These are phyloP conservation scores for Trichosporon coremiiforme DNA, from an alignment of 1,284 basidiomycete genomes.

Conservation along the genomic window DNA sequence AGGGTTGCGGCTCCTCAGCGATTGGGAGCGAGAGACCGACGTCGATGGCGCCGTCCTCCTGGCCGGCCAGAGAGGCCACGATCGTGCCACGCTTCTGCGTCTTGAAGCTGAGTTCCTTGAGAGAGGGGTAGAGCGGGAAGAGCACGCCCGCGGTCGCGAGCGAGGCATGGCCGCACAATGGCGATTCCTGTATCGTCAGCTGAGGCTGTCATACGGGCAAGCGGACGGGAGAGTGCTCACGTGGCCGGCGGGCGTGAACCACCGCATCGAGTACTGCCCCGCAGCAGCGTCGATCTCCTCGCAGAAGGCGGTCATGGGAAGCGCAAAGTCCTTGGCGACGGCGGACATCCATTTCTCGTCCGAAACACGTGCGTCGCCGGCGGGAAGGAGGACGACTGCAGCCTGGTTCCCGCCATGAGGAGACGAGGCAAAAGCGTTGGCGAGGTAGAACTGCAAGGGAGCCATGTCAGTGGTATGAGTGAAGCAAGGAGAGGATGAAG, in stretches of 20 bases:
- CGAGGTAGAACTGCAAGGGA: constrained; percentile 37
- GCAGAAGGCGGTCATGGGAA: constrained; percentile 44
- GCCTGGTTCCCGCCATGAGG: constrained; percentile 47
- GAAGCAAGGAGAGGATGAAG: neutral
- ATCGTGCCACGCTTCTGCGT: constrained; percentile 36
- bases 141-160: constrained; percentile 35
- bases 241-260: constrained; percentile 41
- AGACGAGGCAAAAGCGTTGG: constrained; percentile 44
- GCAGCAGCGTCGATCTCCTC: constrained; percentile 25
- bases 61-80: constrained; percentile 23
- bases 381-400: constrained; percentile 42
- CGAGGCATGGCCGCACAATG: constrained; percentile 48
- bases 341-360: constrained; percentile 37
- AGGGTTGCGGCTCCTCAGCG: neutral
- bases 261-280: constrained; percentile 32
- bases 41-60: neutral
- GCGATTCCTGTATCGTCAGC: constrained; percentile 40
- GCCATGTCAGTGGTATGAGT: constrained; percentile 15
- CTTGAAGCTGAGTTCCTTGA: constrained; percentile 30
- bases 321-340: constrained; percentile 42
- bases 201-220: no score
- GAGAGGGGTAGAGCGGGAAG: constrained; percentile 33
- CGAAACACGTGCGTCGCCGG: constrained; percentile 26
- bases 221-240: constrained; percentile 33
- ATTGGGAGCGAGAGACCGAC: constrained; percentile 15